phyloP scores from a whole-genome alignment of 2,329 filamentous ascomycete genomes.

The Zymoseptoria crescenta region DNA sequence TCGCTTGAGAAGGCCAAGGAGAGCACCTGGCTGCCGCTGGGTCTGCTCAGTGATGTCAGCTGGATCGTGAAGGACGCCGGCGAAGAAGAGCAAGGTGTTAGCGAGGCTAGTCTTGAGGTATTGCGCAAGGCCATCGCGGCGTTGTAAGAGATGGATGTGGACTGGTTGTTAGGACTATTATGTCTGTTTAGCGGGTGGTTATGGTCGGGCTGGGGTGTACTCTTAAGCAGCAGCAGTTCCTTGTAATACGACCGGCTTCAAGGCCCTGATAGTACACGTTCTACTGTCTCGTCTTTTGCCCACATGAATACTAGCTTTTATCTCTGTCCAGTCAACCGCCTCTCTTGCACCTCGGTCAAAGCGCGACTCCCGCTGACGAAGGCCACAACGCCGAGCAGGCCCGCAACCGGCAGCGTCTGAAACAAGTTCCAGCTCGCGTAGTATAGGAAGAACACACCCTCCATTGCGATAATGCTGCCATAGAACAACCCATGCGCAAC shows the following conservation, averaged over 20 bases:
- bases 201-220: background rate
- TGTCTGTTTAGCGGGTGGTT: background rate
- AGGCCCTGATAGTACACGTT: background rate
- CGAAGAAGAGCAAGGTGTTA: conserved; percentile 30
- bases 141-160: conserved; percentile 30
- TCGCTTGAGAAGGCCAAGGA: conserved; percentile 65
- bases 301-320: conserved; percentile 25
- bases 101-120: conserved; percentile 48
- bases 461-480: conserved; percentile 77
- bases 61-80: conserved; percentile 58
- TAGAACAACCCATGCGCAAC: conserved; percentile 79
- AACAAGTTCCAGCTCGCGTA: conserved; percentile 90
- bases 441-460: conserved; percentile 90
- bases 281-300: background rate
- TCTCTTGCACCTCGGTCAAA: conserved; percentile 83
- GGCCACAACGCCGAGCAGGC: conserved; percentile 59
- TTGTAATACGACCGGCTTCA: background rate
- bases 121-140: conserved; percentile 50
- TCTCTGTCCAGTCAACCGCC: conserved; percentile 66
- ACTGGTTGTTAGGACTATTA: background rate
- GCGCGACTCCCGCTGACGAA: conserved; percentile 86
- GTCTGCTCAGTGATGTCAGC: conserved; percentile 79
- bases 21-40: conserved; percentile 75
- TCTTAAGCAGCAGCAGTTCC: background rate
- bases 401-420: conserved; percentile 69